Percentiles rank a stretch among this genome's conserved stretches.
Conservation (phyloP, 192 early-diverging fungal genomes). For the Coemansia umbellata region DNA sequence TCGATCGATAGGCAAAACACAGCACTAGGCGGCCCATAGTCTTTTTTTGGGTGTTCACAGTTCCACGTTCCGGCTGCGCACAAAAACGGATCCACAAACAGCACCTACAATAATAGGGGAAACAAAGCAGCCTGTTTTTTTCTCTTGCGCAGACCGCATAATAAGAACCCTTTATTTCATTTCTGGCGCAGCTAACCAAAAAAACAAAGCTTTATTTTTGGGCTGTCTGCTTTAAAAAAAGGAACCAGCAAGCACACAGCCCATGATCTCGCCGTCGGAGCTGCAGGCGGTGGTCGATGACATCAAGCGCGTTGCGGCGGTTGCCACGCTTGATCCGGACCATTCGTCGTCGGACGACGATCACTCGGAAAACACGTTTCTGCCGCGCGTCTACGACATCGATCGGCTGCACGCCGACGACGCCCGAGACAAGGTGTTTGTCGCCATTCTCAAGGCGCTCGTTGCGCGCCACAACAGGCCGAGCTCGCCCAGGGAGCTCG, state of each 20-base stretch:
- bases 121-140: no score
- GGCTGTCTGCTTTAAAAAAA: no score
- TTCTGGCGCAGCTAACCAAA: no score
- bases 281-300: constrained; percentile 35
- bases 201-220: no score
- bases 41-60: no score
- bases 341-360: constrained; percentile 16
- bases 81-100: no score
- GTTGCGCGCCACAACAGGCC: constrained; percentile 72
- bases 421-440: constrained; percentile 80
- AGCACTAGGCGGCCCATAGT: no score
- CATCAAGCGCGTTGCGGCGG: constrained; percentile 41
- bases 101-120: no score
- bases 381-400: constrained; percentile 41
- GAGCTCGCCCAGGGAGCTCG: constrained; percentile 76
- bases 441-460: constrained; percentile 80
- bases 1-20: no score
- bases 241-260: not conserved
- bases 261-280: constrained; percentile 43
- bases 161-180: no score
- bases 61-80: no score
- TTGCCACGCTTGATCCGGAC: constrained; percentile 9
- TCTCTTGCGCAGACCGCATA: no score
- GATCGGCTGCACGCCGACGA: constrained; percentile 69
- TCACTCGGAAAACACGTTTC: constrained; percentile 37